Percentiles rank a stretch among this genome's conserved stretches.
These are phyloP conservation scores for Huiozyma naganishii DNA, from an alignment of 805 yeast genomes.

Conservation along the genomic window DNA sequence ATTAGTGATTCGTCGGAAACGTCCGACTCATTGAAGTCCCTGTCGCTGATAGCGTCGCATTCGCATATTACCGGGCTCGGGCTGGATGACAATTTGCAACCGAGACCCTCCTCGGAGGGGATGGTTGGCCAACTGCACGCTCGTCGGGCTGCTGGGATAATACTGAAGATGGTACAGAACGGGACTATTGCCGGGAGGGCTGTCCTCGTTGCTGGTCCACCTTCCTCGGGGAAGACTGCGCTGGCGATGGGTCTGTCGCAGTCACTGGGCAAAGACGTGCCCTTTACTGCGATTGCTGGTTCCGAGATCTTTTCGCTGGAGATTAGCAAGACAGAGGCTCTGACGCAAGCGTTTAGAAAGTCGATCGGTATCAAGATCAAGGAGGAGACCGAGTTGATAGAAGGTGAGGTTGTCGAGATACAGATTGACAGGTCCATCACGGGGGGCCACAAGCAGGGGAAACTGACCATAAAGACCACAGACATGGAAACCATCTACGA, in stretches of 20 bases:
- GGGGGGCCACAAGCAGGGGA: slow-evolving; percentile 98
- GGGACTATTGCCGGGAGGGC: slow-evolving; percentile 97
- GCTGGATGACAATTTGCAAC: slow-evolving; percentile 81
- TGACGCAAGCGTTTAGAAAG: slow-evolving; percentile 92
- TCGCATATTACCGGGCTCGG: slow-evolving; percentile 96
- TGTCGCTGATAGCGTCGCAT: slow-evolving; percentile 90
- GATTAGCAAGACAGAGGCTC: slow-evolving; percentile 87
- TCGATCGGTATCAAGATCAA: slow-evolving; percentile 91
- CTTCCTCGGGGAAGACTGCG: slow-evolving; percentile 98
- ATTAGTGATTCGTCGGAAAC: slow-evolving; percentile 28
- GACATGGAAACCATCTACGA: slow-evolving; percentile 98
- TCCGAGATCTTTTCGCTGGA: slow-evolving; percentile 89
- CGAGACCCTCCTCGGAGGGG: slow-evolving; percentile 76
- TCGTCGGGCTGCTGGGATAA: slow-evolving; percentile 90
- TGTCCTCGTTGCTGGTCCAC: slow-evolving; percentile 92
- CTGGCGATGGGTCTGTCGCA: slow-evolving; percentile 88
- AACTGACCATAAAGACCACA: slow-evolving; percentile 91
- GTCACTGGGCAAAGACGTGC: slow-evolving; percentile 59
- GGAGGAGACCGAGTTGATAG: slow-evolving; percentile 94
- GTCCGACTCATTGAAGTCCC: slow-evolving; percentile 43
- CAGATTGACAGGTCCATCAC: slow-evolving; percentile 88
- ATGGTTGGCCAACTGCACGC: slow-evolving; percentile 97
- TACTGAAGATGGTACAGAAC: slow-evolving; percentile 84
- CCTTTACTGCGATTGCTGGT: slow-evolving; percentile 91
- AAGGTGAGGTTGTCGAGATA: slow-evolving; percentile 97